phyloP scores from a whole-genome alignment of 2,329 filamentous ascomycete species.

The Claviceps maximensis region DNA sequence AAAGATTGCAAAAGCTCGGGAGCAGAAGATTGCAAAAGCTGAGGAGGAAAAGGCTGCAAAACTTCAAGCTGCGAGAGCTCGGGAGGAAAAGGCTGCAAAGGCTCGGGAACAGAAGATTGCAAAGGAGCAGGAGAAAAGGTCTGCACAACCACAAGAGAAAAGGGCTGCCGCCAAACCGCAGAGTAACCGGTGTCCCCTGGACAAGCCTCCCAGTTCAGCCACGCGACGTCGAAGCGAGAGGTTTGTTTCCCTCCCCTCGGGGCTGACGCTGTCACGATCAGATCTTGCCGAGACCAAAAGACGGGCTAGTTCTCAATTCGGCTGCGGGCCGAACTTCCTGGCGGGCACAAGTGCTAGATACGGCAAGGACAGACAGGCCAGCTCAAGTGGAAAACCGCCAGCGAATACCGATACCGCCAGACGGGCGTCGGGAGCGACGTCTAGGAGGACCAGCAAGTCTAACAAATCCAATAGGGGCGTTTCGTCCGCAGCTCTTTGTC shows the following conservation, averaged over 20 bases:
- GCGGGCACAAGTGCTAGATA: not conserved
- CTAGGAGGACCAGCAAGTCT: not conserved
- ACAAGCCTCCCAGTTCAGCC: not conserved
- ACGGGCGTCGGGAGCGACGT: not conserved
- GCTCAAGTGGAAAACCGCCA: not conserved
- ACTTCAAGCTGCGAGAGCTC: not conserved
- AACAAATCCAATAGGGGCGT: not conserved
- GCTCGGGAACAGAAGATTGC: not conserved
- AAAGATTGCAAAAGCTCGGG: not conserved
- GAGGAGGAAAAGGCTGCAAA: not conserved
- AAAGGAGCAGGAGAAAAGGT: not conserved
- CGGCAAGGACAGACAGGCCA: not conserved
- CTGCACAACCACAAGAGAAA: not conserved
- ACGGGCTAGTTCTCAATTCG: not conserved
- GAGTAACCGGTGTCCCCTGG: not conserved
- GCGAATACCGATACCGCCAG: not conserved
- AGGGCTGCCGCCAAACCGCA: not conserved
- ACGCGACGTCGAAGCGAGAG: not conserved
- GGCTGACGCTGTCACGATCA: not conserved
- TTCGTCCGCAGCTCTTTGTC: not conserved
- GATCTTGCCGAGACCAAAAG: not conserved
- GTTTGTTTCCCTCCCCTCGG: not conserved
- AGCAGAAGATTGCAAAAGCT: not conserved
- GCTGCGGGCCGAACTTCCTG: not conserved
- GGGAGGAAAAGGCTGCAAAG: not conserved